phyloP scores from a whole-genome alignment of 2,329 filamentous ascomycete genomes.

The Trichophyton schoenleinii region DNA sequence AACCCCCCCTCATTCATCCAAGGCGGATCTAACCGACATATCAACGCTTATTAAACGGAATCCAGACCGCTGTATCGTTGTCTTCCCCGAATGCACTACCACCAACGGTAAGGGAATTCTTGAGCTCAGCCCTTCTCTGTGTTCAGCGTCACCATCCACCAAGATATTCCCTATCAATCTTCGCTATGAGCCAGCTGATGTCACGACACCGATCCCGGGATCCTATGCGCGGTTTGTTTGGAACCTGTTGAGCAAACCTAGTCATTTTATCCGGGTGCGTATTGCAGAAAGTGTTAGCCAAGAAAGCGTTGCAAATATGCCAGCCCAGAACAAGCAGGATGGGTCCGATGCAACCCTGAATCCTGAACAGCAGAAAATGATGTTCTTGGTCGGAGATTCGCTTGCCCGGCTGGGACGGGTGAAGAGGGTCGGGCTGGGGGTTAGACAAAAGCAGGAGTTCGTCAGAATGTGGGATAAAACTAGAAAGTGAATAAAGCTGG shows the following conservation, averaged over 20 bases:
- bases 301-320: conserved; percentile 43
- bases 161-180: conserved; percentile 85
- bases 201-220: conserved; percentile 79
- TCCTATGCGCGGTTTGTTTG: conserved; percentile 64
- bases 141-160: conserved; percentile 52
- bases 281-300: conserved; percentile 60
- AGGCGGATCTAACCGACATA: conserved; percentile 47
- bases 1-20: conserved; percentile 35
- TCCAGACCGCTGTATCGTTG: conserved; percentile 63
- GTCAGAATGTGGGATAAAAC: conserved; percentile 50
- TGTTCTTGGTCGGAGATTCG: conserved; percentile 73
- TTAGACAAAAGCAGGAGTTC: conserved; percentile 73
- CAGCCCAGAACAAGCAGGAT: conserved; percentile 16
- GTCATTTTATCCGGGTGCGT: conserved; percentile 79
- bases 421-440: conserved; percentile 73
- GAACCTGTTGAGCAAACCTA: conserved; percentile 71
- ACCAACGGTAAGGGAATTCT: conserved; percentile 88
- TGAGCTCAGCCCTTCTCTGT: conserved; percentile 64
- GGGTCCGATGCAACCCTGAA: conserved; percentile 25
- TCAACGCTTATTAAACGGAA: conserved; percentile 52
- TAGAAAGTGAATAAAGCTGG: neutral
- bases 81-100: conserved; percentile 89
- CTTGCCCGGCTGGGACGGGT: conserved; percentile 77
- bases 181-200: conserved; percentile 75
- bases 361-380: conserved; percentile 52